Conservation (phyloP, 148 eudicot genomes). For the Polygonum maritimum region DNA sequence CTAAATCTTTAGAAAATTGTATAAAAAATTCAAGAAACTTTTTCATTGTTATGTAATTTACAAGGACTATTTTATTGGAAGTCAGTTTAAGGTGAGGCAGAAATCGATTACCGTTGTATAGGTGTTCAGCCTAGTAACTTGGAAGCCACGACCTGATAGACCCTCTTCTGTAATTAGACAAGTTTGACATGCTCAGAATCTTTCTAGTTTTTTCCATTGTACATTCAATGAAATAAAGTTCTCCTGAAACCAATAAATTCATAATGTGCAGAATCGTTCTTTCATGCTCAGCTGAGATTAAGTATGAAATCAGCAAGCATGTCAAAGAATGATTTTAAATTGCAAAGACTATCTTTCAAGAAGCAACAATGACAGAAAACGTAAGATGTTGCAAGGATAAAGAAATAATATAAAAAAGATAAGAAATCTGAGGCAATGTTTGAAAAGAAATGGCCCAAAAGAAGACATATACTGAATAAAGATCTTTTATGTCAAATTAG, state of each 20-base stretch:
- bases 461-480: not conserved
- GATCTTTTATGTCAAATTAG: not conserved
- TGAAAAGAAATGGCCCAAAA: not conserved
- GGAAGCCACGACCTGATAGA: conserved; percentile 74
- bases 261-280: not conserved
- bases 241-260: not conserved
- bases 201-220: not conserved
- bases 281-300: not conserved
- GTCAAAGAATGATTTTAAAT: not conserved
- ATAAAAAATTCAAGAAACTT: not conserved
- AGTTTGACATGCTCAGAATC: not conserved
- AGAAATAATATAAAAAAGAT: not conserved
- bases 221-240: not conserved
- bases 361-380: not conserved
- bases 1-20: not conserved
- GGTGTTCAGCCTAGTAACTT: conserved; percentile 82
- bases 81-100: not conserved
- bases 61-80: not conserved
- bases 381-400: not conserved
- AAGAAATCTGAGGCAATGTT: not conserved
- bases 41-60: not conserved
- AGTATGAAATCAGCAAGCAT: not conserved
- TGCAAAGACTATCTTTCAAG: not conserved
- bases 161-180: conserved; percentile 55
- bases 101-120: conserved; percentile 67